These are phyloP conservation scores for Kockiozyma suomiensis DNA, from an alignment of 805 yeast species.

Conservation along the genomic window DNA sequence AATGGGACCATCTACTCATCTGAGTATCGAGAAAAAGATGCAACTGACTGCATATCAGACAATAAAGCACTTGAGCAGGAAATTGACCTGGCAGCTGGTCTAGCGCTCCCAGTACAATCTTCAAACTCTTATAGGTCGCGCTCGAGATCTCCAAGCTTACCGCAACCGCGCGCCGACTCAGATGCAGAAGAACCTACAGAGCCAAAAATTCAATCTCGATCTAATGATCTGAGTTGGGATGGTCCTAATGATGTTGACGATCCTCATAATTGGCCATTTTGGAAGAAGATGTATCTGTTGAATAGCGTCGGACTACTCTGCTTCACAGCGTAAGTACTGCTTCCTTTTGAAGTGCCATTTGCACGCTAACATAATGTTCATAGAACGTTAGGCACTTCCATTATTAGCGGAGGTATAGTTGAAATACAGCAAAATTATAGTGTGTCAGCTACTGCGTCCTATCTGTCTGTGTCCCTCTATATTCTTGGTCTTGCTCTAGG, in stretches of 20 bases:
- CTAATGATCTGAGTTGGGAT: conserved; percentile 47
- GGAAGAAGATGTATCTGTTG: conserved; percentile 51
- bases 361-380: background rate
- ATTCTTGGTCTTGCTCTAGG: conserved; percentile 78
- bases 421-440: conserved; percentile 63
- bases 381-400: conserved; percentile 82
- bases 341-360: background rate
- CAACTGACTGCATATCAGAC: background rate
- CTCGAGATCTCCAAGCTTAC: background rate
- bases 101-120: too few species aligned
- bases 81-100: background rate
- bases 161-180: background rate
- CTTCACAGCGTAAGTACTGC: conserved; percentile 45
- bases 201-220: background rate
- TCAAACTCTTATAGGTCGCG: too few species aligned
- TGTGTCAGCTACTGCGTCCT: conserved; percentile 81
- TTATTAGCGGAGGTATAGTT: conserved; percentile 78
- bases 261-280: conserved; percentile 77
- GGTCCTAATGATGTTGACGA: conserved; percentile 79
- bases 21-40: too few species aligned
- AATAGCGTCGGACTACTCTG: conserved; percentile 52
- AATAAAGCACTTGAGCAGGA: background rate
- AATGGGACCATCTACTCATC: too few species aligned
- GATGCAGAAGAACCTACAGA: background rate
- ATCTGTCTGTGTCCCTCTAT: conserved; percentile 78